Evolutionary conservation across 345 rosid species (phyloP).

Genomic region (Corchorus olitorius): DNA sequence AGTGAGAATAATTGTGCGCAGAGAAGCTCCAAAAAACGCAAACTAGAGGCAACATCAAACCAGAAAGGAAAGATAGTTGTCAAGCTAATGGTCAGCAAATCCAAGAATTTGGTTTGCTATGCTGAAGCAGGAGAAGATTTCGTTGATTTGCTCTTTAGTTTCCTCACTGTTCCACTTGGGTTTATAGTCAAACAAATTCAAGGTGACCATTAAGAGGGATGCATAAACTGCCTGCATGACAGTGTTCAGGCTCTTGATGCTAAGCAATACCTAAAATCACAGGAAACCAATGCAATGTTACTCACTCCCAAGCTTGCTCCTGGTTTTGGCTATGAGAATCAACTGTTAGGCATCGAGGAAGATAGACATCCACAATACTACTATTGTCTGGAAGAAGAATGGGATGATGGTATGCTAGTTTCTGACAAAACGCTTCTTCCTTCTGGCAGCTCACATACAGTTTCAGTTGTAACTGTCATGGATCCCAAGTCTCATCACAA

Average conservation of each 20-base stretch:
- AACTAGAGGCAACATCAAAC: not conserved
- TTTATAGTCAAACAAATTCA: constrained; percentile 16
- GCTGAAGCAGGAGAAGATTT: constrained; percentile 31
- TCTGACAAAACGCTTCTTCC: not conserved
- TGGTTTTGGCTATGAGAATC: not conserved
- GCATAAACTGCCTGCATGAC: constrained; percentile 14
- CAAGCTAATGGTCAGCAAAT: constrained; percentile 29
- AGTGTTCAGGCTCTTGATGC: constrained; percentile 22
- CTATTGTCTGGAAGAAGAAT: not conserved
- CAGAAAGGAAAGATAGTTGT: constrained; percentile 2
- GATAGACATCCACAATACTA: not conserved
- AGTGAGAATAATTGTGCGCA: not conserved
- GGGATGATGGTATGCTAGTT: not conserved
- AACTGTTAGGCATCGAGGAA: not conserved
- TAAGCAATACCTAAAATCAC: constrained; percentile 12
- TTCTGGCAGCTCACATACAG: not conserved
- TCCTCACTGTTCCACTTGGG: constrained; percentile 39
- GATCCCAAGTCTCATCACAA: constrained; percentile 18
- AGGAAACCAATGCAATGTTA: constrained; percentile 13
- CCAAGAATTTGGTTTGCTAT: constrained; percentile 23
- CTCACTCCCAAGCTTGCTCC: constrained; percentile 26
- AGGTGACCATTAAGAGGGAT: not conserved
- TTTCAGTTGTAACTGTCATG: not conserved
- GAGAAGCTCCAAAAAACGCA: not conserved
- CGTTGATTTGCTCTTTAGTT: constrained; percentile 35